Conservation (phyloP, 2,329 filamentous ascomycete genomes). For the Fusarium albidum region DNA sequence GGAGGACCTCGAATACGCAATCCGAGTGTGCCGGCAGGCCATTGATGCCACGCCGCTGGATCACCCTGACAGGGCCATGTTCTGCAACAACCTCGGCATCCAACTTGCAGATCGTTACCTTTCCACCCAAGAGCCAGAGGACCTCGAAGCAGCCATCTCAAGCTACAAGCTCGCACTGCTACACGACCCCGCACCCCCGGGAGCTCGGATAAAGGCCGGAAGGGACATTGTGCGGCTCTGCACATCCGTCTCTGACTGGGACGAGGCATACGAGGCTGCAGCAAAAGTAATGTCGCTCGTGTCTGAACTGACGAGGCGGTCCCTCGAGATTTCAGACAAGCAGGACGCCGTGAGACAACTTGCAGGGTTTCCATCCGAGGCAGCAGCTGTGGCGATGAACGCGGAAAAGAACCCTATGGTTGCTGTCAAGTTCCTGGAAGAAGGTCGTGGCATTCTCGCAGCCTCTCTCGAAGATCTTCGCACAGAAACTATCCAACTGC, state of each 20-base stretch:
- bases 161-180: background rate
- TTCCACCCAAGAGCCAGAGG: background rate
- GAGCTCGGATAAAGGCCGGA: background rate
- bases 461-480: constrained; percentile 6
- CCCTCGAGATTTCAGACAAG: constrained; percentile 1
- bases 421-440: constrained; percentile 9
- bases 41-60: too few species aligned
- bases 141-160: background rate
- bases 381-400: constrained; percentile 3
- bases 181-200: background rate
- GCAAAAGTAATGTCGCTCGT: background rate
- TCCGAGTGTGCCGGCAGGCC: background rate
- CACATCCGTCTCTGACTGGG: background rate
- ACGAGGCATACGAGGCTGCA: background rate
- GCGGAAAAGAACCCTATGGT: background rate
- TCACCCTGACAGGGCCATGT: background rate
- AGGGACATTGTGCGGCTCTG: background rate
- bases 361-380: background rate
- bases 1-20: background rate
- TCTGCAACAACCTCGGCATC: background rate
- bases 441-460: constrained; percentile 7
- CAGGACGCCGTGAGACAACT: background rate
- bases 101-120: background rate
- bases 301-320: background rate
- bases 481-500: background rate